Evolutionary conservation across 1,139 yeast species (phyloP).

Genomic region (Geotrichum bryndzae): DNA sequence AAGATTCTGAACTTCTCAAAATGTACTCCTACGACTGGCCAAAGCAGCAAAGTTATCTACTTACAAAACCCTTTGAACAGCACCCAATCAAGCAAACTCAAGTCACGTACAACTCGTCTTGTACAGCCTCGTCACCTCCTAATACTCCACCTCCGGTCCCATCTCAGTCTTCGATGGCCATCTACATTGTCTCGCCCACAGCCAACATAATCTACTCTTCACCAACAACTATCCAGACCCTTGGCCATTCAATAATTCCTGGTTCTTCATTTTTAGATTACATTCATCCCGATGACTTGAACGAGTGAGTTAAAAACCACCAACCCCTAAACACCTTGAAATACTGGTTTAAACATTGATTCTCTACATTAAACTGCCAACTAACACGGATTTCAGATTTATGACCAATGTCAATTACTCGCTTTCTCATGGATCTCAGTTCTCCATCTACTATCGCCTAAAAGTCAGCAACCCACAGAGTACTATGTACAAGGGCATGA

Average conservation of each 20-base stretch:
- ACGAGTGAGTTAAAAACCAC: neutral
- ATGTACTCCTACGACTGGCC: neutral
- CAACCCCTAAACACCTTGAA: neutral
- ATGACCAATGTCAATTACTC: conserved; percentile 1
- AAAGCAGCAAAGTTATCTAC: neutral
- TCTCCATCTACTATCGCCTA: neutral
- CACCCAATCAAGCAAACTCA: neutral
- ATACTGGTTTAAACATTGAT: neutral
- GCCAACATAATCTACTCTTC: conserved; percentile 1
- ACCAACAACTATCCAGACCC: neutral
- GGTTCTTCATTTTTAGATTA: conserved; percentile 3
- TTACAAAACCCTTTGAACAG: neutral
- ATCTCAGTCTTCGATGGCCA: neutral
- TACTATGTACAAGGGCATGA: neutral
- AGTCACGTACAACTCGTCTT: neutral
- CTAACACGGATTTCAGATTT: conserved; percentile 1
- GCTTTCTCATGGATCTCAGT: neutral
- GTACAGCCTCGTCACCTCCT: neutral
- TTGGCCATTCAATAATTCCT: neutral
- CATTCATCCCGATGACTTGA: conserved; percentile 5
- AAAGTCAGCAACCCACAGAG: neutral
- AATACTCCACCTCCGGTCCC: neutral
- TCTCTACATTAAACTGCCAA: neutral
- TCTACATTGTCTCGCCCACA: conserved; percentile 1
- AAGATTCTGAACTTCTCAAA: neutral